These are phyloP conservation scores for Cydonia oblonga DNA, from an alignment of 331 rosid genomes.

Conservation along the genomic window DNA sequence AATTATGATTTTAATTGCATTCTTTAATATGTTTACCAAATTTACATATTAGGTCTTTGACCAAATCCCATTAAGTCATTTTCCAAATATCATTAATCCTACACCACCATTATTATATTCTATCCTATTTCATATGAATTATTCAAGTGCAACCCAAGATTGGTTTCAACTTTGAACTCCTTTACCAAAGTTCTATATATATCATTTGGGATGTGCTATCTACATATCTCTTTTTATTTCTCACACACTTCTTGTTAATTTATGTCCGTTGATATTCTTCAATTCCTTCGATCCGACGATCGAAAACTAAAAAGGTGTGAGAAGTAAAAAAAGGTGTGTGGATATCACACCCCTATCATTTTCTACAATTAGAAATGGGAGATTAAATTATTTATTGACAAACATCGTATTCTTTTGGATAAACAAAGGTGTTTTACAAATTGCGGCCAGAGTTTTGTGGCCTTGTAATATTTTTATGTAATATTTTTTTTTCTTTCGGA, in stretches of 20 bases:
- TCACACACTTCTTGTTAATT: too few relatives aligned
- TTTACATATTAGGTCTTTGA: not conserved
- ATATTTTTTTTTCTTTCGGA: accelerated
- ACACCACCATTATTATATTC: not conserved
- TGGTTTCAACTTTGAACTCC: not conserved
- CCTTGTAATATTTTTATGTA: too few relatives aligned
- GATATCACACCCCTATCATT: too few relatives aligned
- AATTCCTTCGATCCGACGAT: too few relatives aligned
- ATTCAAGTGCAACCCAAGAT: not conserved
- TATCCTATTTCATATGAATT: not conserved
- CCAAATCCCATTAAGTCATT: not conserved
- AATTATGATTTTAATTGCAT: not conserved
- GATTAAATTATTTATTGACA: not conserved
- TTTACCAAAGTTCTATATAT: not conserved
- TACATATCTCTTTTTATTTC: too few relatives aligned
- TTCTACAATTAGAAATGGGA: not conserved
- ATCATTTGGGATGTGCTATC: too few relatives aligned
- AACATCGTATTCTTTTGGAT: not conserved
- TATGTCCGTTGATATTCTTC: too few relatives aligned
- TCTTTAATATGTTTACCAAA: not conserved
- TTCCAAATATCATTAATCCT: not conserved
- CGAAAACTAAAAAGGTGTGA: too few relatives aligned
- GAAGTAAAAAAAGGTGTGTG: too few relatives aligned
- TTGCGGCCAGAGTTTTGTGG: too few relatives aligned
- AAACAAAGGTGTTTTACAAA: not conserved